Conservation (phyloP, 2,329 filamentous ascomycete species). For the Penicillium sp. region DNA sequence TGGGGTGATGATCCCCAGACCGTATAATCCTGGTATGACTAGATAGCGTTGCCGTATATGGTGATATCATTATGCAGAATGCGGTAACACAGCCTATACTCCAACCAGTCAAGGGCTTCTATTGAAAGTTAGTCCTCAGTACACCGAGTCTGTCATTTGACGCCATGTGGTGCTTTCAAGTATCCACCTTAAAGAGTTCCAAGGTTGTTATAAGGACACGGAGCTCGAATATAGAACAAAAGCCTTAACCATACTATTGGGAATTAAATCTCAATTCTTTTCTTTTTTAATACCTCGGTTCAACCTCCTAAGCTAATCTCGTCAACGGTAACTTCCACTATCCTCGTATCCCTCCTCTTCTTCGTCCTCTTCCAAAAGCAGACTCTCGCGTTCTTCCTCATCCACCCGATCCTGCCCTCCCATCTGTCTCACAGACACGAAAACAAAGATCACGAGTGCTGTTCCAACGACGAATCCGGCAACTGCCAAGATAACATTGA, state of each 20-base stretch:
- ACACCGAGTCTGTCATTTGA: not conserved
- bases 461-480: conserved; percentile 64
- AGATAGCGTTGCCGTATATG: not conserved
- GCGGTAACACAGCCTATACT: not conserved
- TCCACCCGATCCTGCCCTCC: conserved; percentile 8
- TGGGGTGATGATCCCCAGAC: not conserved
- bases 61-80: not conserved
- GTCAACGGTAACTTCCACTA: not conserved
- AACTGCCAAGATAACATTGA: conserved; percentile 67
- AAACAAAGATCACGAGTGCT: conserved; percentile 65
- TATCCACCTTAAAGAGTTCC: not conserved
- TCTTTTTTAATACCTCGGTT: not conserved
- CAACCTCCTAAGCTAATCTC: not conserved
- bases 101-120: not conserved
- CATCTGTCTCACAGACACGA: conserved; percentile 17
- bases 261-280: not conserved
- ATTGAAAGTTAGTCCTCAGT: not conserved
- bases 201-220: not conserved
- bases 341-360: conserved; percentile 9
- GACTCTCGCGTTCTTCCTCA: conserved; percentile 25
- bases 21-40: not conserved
- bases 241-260: not conserved
- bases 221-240: not conserved
- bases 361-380: conserved; percentile 23
- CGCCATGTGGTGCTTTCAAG: not conserved